phyloP scores from a whole-genome alignment of 2,329 filamentous ascomycete genomes.

The Didymella sp. region DNA sequence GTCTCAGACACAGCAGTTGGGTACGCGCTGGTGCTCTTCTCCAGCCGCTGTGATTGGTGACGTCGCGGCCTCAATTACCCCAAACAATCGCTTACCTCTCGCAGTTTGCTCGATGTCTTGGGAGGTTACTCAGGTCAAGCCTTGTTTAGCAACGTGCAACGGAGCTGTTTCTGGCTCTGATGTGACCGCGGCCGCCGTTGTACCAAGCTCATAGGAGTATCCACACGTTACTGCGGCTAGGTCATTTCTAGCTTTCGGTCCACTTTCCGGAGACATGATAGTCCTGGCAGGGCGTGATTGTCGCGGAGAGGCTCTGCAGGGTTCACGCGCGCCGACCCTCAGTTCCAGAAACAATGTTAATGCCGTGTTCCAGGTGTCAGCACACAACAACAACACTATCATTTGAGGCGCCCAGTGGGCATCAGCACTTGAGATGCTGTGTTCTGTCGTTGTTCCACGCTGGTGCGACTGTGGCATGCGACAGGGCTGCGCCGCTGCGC shows the following conservation, averaged over 20 bases:
- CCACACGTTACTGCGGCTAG: constrained; percentile 11
- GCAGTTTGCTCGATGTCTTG: constrained; percentile 1
- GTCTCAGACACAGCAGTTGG: constrained; percentile 15
- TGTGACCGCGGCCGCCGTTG: constrained; percentile 9
- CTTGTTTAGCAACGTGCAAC: constrained; percentile 13
- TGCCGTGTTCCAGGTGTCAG: constrained; percentile 12
- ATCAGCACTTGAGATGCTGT: constrained; percentile 15
- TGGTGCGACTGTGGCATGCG: constrained; percentile 15
- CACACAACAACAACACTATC: neutral
- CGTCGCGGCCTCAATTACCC: neutral
- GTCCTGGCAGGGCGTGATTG: constrained; percentile 8
- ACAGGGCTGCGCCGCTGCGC: constrained; percentile 18
- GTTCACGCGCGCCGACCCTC: constrained; percentile 2
- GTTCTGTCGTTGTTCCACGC: constrained; percentile 10
- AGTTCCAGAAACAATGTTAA: constrained; percentile 14
- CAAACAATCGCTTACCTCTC: constrained; percentile 2
- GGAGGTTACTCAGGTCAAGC: constrained; percentile 6
- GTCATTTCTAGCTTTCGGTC: neutral
- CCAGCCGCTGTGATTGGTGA: constrained; percentile 5
- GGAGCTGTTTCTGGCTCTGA: constrained; percentile 12
- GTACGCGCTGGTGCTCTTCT: constrained; percentile 1
- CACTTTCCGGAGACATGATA: constrained; percentile 7
- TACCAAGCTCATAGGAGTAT: constrained; percentile 10
- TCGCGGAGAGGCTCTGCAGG: constrained; percentile 5
- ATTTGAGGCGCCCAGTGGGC: constrained; percentile 5